A percentile compares a stretch with the other conserved stretches of the same genome.
Conservation (phyloP, 2,329 filamentous ascomycete species). For the Aureobasidium lini region DNA sequence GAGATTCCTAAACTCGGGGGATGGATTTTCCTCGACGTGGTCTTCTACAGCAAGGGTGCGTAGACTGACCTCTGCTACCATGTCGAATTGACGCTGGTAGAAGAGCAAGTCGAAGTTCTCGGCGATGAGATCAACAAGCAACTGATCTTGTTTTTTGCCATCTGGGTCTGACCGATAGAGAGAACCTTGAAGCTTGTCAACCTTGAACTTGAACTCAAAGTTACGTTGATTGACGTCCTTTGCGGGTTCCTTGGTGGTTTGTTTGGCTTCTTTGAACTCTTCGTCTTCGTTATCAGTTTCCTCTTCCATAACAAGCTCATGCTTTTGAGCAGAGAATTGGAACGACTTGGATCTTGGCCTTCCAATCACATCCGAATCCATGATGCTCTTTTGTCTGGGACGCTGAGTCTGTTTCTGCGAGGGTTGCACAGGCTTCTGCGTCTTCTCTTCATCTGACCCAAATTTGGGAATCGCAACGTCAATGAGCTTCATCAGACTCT, state of each 20-base stretch:
- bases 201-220: constrained; percentile 95
- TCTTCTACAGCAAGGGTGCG: constrained; percentile 86
- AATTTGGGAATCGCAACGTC: constrained; percentile 91
- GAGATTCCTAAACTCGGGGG: constrained; percentile 91
- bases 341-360: constrained; percentile 63
- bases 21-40: constrained; percentile 78
- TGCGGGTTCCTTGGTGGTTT: constrained; percentile 43
- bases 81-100: constrained; percentile 81
- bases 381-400: constrained; percentile 18
- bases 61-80: constrained; percentile 85
- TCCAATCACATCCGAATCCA: constrained; percentile 36
- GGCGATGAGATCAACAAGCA: constrained; percentile 86
- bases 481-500: constrained; percentile 90
- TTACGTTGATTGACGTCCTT: constrained; percentile 74
- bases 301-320: constrained; percentile 72
- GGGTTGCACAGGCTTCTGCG: neutral
- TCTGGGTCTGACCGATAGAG: constrained; percentile 81
- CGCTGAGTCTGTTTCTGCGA: constrained; percentile 17
- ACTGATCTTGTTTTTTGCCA: constrained; percentile 63
- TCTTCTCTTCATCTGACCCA: constrained; percentile 36
- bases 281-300: constrained; percentile 51
- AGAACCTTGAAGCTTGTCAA: constrained; percentile 88
- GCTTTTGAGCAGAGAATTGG: constrained; percentile 61
- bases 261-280: constrained; percentile 55
- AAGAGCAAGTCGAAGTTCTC: constrained; percentile 83